Evolutionary conservation across 805 yeast genomes (phyloP), one percentile per base, ranked within the genome.

Genomic region (Sporopachydermia quercuum): DNA sequence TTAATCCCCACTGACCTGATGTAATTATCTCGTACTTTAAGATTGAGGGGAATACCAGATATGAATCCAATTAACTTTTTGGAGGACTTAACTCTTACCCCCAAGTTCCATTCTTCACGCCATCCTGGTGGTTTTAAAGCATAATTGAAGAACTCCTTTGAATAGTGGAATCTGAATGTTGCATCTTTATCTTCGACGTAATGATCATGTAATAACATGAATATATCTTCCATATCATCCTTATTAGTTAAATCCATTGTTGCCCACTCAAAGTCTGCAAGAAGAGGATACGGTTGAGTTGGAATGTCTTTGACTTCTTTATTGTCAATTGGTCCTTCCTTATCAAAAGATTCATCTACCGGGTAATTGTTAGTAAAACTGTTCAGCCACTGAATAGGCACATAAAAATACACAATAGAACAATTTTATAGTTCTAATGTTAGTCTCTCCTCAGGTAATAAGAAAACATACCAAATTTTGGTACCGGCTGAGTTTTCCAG

Each of bases 401-500:
- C n/a, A n/a, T n/a, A n/a, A n/a, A n/a, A n/a, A n/a, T n/a, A n/a
- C n/a, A n/a, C n/a, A n/a, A n/a, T n/a, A n/a, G n/a, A n/a, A n/a
- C n/a, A n/a, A n/a, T n/a, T n/a, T n/a, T n/a, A n/a, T n/a, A n/a
- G n/a, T n/a, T n/a, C n/a, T n/a, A n/a, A n/a, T n/a, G n/a, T n/a
- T n/a, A n/a, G n/a, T n/a, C n/a, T n/a, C n/a, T n/a, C n/a, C n/a
- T n/a, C n/a, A n/a, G n/a, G n/a, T n/a, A n/a, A n/a, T n/a, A n/a
- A n/a, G n/a, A n/a, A n/a, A n/a, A 23, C 30, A 8, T 23, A 23
- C 30, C 30, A 46, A 87, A 75, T 19, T 66, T 66, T 5, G 86
- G 71, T 15, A 91, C 97, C 0, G 98, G 98, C 61, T 91, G 98
- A 2, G 98, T 91, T 53, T 81, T 83, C 98, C 98, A 91, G 61